phyloP scores from a whole-genome alignment of 169 alveolate species.

The Cryptosporidium sp. region DNA sequence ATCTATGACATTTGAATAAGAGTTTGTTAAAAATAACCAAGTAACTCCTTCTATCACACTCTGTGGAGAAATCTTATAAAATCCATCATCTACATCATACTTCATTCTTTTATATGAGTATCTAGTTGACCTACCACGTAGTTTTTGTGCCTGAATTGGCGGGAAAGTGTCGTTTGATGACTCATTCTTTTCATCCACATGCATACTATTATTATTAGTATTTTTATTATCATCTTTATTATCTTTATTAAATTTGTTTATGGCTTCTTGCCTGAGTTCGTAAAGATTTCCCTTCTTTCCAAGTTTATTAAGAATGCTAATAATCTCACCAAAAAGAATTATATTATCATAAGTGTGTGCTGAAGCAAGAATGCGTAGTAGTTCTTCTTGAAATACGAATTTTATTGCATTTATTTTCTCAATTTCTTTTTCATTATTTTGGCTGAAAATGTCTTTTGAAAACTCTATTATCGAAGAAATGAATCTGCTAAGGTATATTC shows the following conservation, averaged over 20 bases:
- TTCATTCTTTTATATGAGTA: conserved; percentile 53
- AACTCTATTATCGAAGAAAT: conserved; percentile 15
- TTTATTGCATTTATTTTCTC: conserved; percentile 37
- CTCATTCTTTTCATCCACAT: not conserved
- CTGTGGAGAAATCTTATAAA: conserved; percentile 53
- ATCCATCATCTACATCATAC: conserved; percentile 60
- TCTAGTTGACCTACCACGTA: conserved; percentile 42
- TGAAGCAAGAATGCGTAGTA: conserved; percentile 45
- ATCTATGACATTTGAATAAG: conserved; percentile 57
- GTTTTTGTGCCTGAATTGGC: conserved; percentile 34
- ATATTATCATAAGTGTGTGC: conserved; percentile 5
- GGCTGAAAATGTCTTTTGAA: not conserved
- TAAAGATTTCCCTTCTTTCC: conserved; percentile 24
- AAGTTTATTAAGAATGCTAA: conserved; percentile 16
- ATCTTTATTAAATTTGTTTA: conserved; percentile 14
- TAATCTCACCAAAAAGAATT: conserved; percentile 35
- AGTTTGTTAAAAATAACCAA: conserved; percentile 54
- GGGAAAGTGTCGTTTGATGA: conserved; percentile 7
- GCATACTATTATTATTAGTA: not conserved
- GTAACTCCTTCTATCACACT: conserved; percentile 69
- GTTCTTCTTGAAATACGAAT: conserved; percentile 40
- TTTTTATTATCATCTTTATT: not conserved
- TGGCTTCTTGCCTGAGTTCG: conserved; percentile 50
- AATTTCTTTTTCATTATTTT: not conserved
- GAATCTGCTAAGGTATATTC: conserved; percentile 23